Evolutionary conservation across 345 rosid genomes (phyloP).

Genomic region (Eucalyptus pumila): DNA sequence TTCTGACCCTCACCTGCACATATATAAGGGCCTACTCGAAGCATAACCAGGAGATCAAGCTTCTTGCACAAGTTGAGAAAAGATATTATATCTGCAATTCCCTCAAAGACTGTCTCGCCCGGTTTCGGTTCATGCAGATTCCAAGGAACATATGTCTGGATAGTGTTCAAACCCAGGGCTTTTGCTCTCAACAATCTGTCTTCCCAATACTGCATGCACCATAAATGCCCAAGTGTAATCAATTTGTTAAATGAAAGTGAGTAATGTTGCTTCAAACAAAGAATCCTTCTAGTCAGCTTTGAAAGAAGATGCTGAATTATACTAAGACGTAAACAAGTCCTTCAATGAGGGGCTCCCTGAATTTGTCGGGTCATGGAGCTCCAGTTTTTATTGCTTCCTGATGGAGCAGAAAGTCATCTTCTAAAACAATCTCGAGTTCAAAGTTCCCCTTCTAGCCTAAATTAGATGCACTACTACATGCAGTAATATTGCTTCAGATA

Average conservation of each 20-base stretch:
- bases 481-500: neutral
- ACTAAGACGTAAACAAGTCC: neutral
- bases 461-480: neutral
- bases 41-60: conserved; percentile 76
- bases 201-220: conserved; percentile 69
- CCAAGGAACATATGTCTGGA: conserved; percentile 93
- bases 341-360: neutral
- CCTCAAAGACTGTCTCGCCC: conserved; percentile 55
- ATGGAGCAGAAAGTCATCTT: neutral
- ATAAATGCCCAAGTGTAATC: neutral
- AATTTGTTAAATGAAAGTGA: neutral
- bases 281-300: neutral
- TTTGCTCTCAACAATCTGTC: conserved; percentile 79
- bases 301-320: neutral
- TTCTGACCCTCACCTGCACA: conserved; percentile 50
- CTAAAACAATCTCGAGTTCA: neutral
- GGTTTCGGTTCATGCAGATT: conserved; percentile 92
- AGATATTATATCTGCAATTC: conserved; percentile 61
- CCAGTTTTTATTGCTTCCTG: neutral
- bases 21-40: conserved; percentile 90
- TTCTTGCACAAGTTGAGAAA: conserved; percentile 76
- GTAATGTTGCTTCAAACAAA: neutral
- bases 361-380: neutral
- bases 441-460: neutral
- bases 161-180: conserved; percentile 79